phyloP scores from a whole-genome alignment of 2,329 filamentous ascomycete genomes.

The Sporothrix protearum region DNA sequence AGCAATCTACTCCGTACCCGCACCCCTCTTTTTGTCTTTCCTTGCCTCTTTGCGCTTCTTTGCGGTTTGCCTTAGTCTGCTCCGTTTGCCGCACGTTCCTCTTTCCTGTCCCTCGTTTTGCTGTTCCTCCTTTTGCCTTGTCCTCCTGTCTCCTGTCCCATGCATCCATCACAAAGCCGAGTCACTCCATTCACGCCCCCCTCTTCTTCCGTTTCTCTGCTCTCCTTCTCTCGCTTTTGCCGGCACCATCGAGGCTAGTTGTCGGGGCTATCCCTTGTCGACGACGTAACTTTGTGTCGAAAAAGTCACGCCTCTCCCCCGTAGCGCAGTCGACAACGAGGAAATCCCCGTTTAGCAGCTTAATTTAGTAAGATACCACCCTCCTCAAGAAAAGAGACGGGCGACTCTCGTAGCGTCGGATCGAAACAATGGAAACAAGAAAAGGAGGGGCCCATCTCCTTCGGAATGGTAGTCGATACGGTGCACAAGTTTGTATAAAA shows the following conservation, averaged over 20 bases:
- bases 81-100: background rate
- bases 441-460: background rate
- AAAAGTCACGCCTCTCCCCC: background rate
- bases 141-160: background rate
- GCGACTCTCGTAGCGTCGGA: constrained; percentile 10
- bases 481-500: background rate
- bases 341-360: background rate
- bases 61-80: background rate
- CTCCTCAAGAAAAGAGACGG: background rate
- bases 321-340: no score
- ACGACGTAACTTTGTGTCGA: no score
- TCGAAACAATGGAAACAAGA: background rate
- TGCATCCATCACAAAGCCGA: constrained; percentile 9
- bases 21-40: no score
- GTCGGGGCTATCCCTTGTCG: background rate
- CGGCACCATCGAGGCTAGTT: constrained; percentile 4
- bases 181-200: constrained; percentile 16
- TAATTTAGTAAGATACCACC: background rate
- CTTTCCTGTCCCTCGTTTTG: background rate
- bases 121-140: background rate
- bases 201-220: background rate
- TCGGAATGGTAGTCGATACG: background rate
- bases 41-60: no score
- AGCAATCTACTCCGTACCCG: background rate
- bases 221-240: background rate